Evolutionary conservation across 2,329 filamentous ascomycete genomes (phyloP).

Genomic region (Hymenoscyphus albidus): DNA sequence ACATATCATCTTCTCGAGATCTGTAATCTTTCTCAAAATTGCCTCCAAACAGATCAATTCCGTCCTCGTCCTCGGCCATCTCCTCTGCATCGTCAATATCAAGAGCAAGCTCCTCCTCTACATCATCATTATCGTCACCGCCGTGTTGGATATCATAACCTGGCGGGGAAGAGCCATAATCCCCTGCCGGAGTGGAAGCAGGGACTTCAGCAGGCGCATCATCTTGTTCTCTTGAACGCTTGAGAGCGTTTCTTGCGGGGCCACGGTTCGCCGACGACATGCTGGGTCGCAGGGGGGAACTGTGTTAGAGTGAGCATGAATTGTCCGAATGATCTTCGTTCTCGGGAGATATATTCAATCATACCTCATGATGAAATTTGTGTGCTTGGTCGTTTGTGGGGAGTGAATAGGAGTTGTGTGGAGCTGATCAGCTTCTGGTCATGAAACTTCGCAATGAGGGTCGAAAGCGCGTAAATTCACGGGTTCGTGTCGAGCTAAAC

Average conservation of each 20-base stretch:
- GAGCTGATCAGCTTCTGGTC: conserved; percentile 5
- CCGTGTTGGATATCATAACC: conserved; percentile 61
- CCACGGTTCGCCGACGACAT: conserved; percentile 83
- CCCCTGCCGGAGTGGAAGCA: conserved; percentile 50
- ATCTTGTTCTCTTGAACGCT: conserved; percentile 63
- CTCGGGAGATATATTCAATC: conserved; percentile 11
- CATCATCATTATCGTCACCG: conserved; percentile 63
- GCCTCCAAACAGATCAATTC: conserved; percentile 72
- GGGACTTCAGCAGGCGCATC: conserved; percentile 52
- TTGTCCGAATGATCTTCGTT: conserved; percentile 1
- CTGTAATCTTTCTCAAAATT: conserved; percentile 70
- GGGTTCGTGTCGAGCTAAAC: conserved; percentile 8
- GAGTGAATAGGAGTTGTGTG: not conserved
- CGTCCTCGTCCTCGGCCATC: conserved; percentile 76
- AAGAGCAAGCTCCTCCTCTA: conserved; percentile 68
- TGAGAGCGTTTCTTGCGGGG: conserved; percentile 50
- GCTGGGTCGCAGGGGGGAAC: conserved; percentile 77
- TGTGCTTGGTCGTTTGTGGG: not conserved
- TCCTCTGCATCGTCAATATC: conserved; percentile 77
- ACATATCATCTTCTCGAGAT: conserved; percentile 63
- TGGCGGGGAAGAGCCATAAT: conserved; percentile 62
- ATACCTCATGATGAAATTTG: conserved; percentile 35
- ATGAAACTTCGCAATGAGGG: conserved; percentile 9
- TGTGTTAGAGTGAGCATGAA: conserved; percentile 36
- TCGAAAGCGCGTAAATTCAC: conserved; percentile 10